phyloP scores from a whole-genome alignment of 139 green algal genomes.

The Tetradesmus lagerheimii region DNA sequence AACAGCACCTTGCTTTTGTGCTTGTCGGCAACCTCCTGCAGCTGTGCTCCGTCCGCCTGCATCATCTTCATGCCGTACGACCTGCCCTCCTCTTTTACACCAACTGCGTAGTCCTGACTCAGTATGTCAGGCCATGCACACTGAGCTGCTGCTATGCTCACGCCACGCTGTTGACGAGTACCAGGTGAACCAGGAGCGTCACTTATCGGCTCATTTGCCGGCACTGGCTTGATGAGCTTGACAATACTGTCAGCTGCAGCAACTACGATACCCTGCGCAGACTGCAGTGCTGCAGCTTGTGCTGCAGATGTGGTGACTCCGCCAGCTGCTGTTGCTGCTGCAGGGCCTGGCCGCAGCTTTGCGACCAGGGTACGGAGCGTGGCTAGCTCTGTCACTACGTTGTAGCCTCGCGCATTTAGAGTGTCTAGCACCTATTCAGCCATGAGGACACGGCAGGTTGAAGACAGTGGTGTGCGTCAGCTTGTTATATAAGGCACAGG shows the following conservation, averaged over 20 bases:
- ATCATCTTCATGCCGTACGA: constrained; percentile 3
- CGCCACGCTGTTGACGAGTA: background rate
- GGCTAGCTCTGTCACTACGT: background rate
- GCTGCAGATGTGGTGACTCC: background rate
- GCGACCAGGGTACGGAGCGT: background rate
- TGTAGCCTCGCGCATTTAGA: background rate
- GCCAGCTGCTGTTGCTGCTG: background rate
- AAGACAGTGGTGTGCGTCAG: background rate
- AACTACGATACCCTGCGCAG: background rate
- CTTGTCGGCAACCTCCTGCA: background rate
- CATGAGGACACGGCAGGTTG: background rate
- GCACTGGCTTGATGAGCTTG: background rate
- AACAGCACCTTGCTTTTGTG: constrained; percentile 12
- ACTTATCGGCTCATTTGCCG: background rate
- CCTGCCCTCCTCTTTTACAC: background rate
- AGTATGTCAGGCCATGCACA: background rate
- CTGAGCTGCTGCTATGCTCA: background rate
- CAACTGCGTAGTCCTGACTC: background rate
- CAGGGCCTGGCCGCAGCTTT: background rate
- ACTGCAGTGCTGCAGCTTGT: background rate
- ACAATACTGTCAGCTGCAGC: background rate
- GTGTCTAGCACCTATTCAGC: background rate
- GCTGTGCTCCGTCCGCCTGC: background rate
- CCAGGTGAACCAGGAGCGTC: background rate
- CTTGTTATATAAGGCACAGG: background rate